phyloP scores from a whole-genome alignment of 2,329 filamentous ascomycete genomes.

The Dactylellina sp. region DNA sequence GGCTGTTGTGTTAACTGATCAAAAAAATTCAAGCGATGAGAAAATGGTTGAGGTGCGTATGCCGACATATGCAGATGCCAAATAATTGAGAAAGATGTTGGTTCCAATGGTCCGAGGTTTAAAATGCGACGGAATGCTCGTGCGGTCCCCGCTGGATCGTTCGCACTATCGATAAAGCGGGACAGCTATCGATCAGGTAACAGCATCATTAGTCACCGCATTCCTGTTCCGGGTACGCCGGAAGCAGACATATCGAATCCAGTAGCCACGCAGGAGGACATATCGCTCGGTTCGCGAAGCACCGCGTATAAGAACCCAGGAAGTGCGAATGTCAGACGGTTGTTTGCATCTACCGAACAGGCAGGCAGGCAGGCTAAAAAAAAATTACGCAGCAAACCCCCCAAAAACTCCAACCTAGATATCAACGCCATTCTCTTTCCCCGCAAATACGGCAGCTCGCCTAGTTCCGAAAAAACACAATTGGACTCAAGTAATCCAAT shows the following conservation, averaged over 20 bases:
- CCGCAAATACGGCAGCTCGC: too few species aligned
- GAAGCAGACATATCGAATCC: neutral
- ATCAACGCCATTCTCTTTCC: conserved; percentile 7
- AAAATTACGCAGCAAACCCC: neutral
- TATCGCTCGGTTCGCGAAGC: too few species aligned
- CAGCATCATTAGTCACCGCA: neutral
- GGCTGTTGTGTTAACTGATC: neutral
- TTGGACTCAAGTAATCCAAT: too few species aligned
- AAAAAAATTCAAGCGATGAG: neutral
- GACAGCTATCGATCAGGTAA: conserved; percentile 5
- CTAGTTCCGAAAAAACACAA: too few species aligned
- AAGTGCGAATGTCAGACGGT: neutral
- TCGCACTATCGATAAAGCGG: too few species aligned
- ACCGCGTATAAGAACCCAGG: neutral
- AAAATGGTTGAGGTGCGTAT: too few species aligned
- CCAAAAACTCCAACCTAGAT: neutral
- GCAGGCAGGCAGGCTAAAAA: too few species aligned
- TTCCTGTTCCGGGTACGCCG: conserved; percentile 8
- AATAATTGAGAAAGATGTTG: neutral
- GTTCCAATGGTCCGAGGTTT: conserved; percentile 3
- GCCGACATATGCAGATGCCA: too few species aligned
- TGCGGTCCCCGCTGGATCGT: neutral
- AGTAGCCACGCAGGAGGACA: neutral
- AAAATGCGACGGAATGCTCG: neutral
- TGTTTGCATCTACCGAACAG: conserved; percentile 9